These are phyloP conservation scores for Dactylellina cionopaga DNA, from an alignment of 2,329 filamentous ascomycete genomes.

Conservation along the genomic window DNA sequence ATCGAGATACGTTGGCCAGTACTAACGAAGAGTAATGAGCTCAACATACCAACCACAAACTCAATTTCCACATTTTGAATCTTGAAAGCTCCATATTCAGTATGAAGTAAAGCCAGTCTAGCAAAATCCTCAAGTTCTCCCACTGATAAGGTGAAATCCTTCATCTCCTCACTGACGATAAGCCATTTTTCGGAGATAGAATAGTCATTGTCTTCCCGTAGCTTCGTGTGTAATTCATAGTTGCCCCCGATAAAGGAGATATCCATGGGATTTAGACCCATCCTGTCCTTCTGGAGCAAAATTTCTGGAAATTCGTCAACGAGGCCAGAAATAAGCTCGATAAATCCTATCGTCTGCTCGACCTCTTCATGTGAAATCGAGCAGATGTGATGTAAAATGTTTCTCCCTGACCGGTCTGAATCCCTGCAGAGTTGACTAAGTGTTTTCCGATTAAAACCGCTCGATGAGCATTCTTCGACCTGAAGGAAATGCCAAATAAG, in stretches of 20 bases:
- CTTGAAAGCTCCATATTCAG: not conserved
- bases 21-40: too few relatives aligned
- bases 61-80: not conserved
- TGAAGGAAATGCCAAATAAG: not conserved
- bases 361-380: not conserved
- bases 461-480: not conserved
- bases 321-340: not conserved
- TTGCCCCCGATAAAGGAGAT: not conserved
- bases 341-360: not conserved
- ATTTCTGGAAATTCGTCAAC: not conserved
- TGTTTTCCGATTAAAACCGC: not conserved
- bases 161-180: not conserved
- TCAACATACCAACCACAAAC: not conserved
- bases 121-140: not conserved
- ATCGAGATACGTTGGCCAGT: too few relatives aligned
- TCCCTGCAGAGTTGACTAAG: not conserved
- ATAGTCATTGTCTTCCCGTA: not conserved
- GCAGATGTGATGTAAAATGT: conserved; percentile 6
- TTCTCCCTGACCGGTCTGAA: conserved; percentile 1
- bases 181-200: not conserved
- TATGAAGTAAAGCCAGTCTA: not conserved
- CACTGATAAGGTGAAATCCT: not conserved
- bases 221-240: not conserved
- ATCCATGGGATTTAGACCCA: not conserved
- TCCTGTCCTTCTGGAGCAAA: not conserved